A percentile compares a stretch with the other conserved stretches of the same genome.
Evolutionary conservation across 257 asterid species (phyloP).

Genomic region (Knoxia roxburghii): DNA sequence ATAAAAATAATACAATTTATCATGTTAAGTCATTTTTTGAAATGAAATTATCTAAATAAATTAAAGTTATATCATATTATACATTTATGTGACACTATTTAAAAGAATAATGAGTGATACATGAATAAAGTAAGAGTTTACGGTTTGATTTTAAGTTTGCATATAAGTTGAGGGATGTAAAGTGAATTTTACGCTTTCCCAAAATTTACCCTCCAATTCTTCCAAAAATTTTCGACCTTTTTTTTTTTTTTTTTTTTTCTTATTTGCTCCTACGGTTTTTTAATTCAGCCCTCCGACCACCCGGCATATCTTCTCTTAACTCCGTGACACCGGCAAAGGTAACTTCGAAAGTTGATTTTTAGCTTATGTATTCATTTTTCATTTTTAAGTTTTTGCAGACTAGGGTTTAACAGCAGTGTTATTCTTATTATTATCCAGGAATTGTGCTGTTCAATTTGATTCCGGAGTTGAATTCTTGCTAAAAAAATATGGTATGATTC

Average conservation of each 20-base stretch:
- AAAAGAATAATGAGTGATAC: too few relatives aligned
- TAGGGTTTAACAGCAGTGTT: constrained; percentile 16
- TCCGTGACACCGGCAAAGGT: background rate
- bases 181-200: too few relatives aligned
- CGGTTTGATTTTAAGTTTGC: too few relatives aligned
- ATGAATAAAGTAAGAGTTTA: too few relatives aligned
- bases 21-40: too few relatives aligned
- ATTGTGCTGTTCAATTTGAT: constrained; percentile 4
- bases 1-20: too few relatives aligned
- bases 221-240: background rate
- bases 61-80: too few relatives aligned
- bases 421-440: background rate
- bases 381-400: background rate
- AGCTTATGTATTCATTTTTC: background rate
- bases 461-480: background rate
- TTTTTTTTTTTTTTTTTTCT: too few relatives aligned
- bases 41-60: too few relatives aligned
- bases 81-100: too few relatives aligned
- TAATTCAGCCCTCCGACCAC: background rate
- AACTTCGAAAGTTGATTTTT: background rate
- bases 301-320: background rate
- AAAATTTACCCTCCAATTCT: background rate
- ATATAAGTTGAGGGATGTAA: too few relatives aligned
- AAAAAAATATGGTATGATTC: constrained; percentile 9
- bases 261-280: background rate